These are phyloP conservation scores for Rugonectria rugulosa DNA, from an alignment of 2,329 filamentous ascomycete species.

Conservation along the genomic window DNA sequence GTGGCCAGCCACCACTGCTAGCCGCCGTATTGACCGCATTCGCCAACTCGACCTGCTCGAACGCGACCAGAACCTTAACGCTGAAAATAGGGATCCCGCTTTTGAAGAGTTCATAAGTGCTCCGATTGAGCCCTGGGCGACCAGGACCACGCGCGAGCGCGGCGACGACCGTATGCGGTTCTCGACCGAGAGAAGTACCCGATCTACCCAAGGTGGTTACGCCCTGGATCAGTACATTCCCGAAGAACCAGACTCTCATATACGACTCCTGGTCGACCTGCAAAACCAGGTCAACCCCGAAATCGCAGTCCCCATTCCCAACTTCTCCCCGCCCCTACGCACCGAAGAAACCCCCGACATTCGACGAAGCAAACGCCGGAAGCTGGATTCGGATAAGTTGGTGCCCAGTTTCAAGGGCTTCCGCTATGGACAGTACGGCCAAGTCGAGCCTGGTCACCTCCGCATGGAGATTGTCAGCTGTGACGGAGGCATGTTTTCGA, in stretches of 20 bases:
- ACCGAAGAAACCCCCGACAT: slow-evolving; percentile 52
- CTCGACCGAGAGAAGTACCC: slow-evolving; percentile 31
- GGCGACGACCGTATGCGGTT: slow-evolving; percentile 36
- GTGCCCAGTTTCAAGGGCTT: slow-evolving; percentile 63
- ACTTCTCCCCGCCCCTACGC: slow-evolving; percentile 45
- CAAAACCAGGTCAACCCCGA: slow-evolving; percentile 42
- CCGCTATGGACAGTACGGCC: slow-evolving; percentile 85
- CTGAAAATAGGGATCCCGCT: slow-evolving; percentile 36
- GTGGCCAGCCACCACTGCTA: slow-evolving; percentile 35
- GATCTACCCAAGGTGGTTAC: slow-evolving; percentile 41
- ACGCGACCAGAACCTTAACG: neutral
- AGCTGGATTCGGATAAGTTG: slow-evolving; percentile 70
- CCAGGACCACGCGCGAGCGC: slow-evolving; percentile 33
- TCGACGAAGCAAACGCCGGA: slow-evolving; percentile 71
- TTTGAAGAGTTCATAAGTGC: slow-evolving; percentile 40
- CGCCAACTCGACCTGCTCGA: slow-evolving; percentile 43
- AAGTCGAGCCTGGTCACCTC: slow-evolving; percentile 82
- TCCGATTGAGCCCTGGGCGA: slow-evolving; percentile 39
- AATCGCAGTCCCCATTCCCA: slow-evolving; percentile 41
- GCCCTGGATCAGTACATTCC: slow-evolving; percentile 48
- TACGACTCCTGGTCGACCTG: slow-evolving; percentile 53
- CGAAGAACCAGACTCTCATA: slow-evolving; percentile 53
- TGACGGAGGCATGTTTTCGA: slow-evolving; percentile 78
- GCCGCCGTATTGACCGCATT: slow-evolving; percentile 48
- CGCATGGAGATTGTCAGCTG: slow-evolving; percentile 90